phyloP scores from a whole-genome alignment of 345 rosid species.

The Dimocarpus longan region DNA sequence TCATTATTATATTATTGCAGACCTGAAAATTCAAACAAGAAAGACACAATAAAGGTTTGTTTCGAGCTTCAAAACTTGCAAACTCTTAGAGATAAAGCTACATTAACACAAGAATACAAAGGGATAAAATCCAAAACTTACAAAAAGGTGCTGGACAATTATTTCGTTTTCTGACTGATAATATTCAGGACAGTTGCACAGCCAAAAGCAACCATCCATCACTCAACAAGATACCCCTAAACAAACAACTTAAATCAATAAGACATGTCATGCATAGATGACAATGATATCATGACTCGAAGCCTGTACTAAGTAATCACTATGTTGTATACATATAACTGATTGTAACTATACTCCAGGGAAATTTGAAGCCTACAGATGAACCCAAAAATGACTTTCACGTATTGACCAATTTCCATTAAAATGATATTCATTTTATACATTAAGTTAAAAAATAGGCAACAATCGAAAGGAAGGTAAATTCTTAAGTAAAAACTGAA shows the following conservation, averaged over 20 bases:
- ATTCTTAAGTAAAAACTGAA: not conserved
- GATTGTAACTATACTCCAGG: not conserved
- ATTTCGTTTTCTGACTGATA: not conserved
- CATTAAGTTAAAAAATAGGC: too few species aligned
- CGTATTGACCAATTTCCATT: not conserved
- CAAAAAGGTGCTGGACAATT: not conserved
- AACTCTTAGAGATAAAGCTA: not conserved
- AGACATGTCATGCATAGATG: not conserved
- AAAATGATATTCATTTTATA: not conserved
- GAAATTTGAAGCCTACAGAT: not conserved
- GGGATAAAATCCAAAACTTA: not conserved
- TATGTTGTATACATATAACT: not conserved
- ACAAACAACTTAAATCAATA: not conserved
- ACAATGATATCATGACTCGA: not conserved
- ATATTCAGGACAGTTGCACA: not conserved
- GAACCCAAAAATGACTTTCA: not conserved
- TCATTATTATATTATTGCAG: constrained; percentile 12
- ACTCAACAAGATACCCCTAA: not conserved
- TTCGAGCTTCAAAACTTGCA: not conserved
- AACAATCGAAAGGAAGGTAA: not conserved
- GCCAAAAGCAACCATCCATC: not conserved
- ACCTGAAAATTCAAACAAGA: not conserved
- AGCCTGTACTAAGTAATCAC: not conserved
- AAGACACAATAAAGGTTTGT: not conserved
- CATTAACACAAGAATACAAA: not conserved